These are phyloP conservation scores for Cladobotryum protrusum DNA, from an alignment of 2,329 filamentous ascomycete species.

Conservation along the genomic window DNA sequence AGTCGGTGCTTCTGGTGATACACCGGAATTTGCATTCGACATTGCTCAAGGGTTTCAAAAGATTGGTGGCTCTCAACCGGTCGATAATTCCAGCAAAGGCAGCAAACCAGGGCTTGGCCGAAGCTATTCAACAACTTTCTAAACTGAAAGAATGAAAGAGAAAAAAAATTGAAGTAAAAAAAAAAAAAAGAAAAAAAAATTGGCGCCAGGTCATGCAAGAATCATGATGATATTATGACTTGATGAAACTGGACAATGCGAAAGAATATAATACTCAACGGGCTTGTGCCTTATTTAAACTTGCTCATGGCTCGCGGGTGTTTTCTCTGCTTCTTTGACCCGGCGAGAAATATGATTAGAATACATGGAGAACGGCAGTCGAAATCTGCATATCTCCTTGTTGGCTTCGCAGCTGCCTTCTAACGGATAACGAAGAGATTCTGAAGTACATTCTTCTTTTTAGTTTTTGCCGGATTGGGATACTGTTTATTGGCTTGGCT, in stretches of 20 bases:
- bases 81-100: conserved; percentile 14
- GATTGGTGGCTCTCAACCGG: conserved; percentile 49
- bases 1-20: conserved; percentile 43
- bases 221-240: conserved; percentile 17
- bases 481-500: conserved; percentile 15
- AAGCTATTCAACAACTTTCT: conserved; percentile 29
- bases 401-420: conserved; percentile 26
- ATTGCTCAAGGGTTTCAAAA: conserved; percentile 71
- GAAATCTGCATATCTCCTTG: conserved; percentile 15
- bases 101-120: conserved; percentile 24
- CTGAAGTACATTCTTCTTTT: conserved; percentile 16
- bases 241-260: conserved; percentile 10
- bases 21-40: conserved; percentile 57
- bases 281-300: too few relatives aligned
- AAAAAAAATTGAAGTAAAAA: conserved; percentile 1
- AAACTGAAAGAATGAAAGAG: conserved; percentile 7
- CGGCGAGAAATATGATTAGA: not conserved
- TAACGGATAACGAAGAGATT: conserved; percentile 25
- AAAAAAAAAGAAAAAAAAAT: not conserved
- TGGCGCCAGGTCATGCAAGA: not conserved
- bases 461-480: conserved; percentile 14
- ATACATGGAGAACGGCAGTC: not conserved
- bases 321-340: not conserved
- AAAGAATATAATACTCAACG: not conserved
- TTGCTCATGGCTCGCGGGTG: too few relatives aligned